Evolutionary conservation across 768 basidiomycete species (phyloP), one percentile per base, ranked within the genome.

Genomic region (Leucocoprinus leucothites): DNA sequence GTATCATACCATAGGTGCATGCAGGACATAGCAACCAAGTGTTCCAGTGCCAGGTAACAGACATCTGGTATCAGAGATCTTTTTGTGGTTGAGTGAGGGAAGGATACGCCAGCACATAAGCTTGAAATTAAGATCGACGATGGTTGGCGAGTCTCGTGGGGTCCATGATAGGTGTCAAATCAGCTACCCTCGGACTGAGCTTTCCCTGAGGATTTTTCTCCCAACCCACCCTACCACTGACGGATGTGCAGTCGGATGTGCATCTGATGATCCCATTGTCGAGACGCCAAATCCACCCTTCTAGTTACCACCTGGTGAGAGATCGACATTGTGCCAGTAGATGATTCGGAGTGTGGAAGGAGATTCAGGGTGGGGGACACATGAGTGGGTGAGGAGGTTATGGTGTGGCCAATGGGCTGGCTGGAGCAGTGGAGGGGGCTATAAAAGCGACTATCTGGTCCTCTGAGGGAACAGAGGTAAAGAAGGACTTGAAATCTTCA

Each of bases 31-130:
- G 67, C 97, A 99, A 0, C 97, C 96, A 9, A 99, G 77, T 0
- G 97, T 99, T 1, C 97, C 97, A 0, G 96, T 95, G 3, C 97
- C 97, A 1, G 98, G 82, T 0, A 98, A 74, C 0, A 99, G 73
- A 66, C 93, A 96, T 56, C 73, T 81, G 2, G 94, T 92, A 0
- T 69, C 65, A 1, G 91, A 85, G 19, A 99, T 81, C 70, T 87
- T 91, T 51, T 97, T 95, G 13, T 98, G 79, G 60, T 98, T 82
- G 47, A 99, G 83, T 1, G 81, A 73, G 13, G 97, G 97, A 18
- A 98, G 75, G 60, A 98, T 94, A 18, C 96, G 82, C 96, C 96
- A 98, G 18, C 93, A 82, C 96, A 99, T 98, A 40, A 99, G 80
- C 67, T 98, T 98, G 46, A 98, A 76, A 66, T 98, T 99, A 36